A percentile compares a stretch with the other conserved stretches of the same genome.
Conservation (phyloP, 225 moss, liverwort and hornwort genomes). For the Sphagnum tenellum region DNA sequence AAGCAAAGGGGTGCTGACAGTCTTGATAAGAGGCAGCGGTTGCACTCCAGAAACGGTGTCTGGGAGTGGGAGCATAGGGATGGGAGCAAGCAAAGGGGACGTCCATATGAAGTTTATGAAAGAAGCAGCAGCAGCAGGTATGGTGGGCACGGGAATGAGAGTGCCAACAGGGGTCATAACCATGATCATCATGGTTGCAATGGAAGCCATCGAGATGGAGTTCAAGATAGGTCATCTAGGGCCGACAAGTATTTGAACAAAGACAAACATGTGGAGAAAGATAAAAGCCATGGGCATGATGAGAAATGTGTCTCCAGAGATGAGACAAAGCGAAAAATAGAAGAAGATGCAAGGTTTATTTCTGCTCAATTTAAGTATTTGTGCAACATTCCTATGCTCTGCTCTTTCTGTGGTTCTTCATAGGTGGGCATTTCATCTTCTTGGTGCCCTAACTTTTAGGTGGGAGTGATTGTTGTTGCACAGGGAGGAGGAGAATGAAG, state of each 20-base stretch:
- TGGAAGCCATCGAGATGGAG: conserved; percentile 21
- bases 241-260: conserved; percentile 23
- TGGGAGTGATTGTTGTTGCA: background rate
- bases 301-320: conserved; percentile 4
- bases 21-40: conserved; percentile 8
- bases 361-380: no score
- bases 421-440: background rate
- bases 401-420: background rate
- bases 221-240: conserved; percentile 22
- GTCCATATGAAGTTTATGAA: conserved; percentile 11
- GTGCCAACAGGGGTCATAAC: conserved; percentile 8
- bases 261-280: conserved; percentile 27
- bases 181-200: conserved; percentile 19
- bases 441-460: background rate
- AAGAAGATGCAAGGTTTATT: no score
- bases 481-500: conserved; percentile 89
- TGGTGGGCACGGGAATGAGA: conserved; percentile 10
- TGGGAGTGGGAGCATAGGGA: conserved; percentile 1
- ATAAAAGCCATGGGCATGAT: conserved; percentile 34
- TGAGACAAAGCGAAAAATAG: background rate
- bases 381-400: no score
- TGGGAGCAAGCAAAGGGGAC: conserved; percentile 15
- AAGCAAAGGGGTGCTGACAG: conserved; percentile 5
- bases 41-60: no score
- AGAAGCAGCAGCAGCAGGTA: conserved; percentile 21